Evolutionary conservation across 768 basidiomycete genomes (phyloP).

Genomic region (Rossbeevera mucosa): DNA sequence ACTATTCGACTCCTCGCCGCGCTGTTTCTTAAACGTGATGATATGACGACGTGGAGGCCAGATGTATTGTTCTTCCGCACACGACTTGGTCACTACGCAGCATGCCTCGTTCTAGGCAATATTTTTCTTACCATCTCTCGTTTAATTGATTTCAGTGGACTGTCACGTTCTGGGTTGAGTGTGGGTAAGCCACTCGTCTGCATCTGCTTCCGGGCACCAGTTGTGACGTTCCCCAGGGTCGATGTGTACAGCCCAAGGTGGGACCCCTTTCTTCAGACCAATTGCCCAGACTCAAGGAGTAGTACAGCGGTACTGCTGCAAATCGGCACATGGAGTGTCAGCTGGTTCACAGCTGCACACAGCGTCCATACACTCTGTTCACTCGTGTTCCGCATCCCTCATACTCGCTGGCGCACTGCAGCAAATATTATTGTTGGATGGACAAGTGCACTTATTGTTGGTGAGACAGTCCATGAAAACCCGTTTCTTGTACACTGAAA

Average conservation of each 20-base stretch:
- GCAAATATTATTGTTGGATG: constrained; percentile 49
- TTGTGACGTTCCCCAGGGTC: constrained; percentile 32
- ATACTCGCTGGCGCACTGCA: constrained; percentile 45
- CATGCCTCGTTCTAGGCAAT: constrained; percentile 58
- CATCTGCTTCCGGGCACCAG: background rate
- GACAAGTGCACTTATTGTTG: constrained; percentile 43
- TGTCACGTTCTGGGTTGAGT: constrained; percentile 39
- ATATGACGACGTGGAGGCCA: constrained; percentile 27
- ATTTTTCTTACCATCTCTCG: constrained; percentile 50
- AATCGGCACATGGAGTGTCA: constrained; percentile 47
- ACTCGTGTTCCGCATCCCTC: constrained; percentile 52
- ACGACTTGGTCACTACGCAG: constrained; percentile 66
- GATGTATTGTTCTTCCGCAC: constrained; percentile 67
- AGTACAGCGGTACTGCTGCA: constrained; percentile 52
- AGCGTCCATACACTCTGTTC: constrained; percentile 67
- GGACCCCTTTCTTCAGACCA: background rate
- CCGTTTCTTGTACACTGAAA: background rate
- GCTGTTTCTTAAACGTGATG: constrained; percentile 26
- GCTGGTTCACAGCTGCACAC: constrained; percentile 48
- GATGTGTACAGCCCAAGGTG: constrained; percentile 61
- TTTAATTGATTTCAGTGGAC: constrained; percentile 51
- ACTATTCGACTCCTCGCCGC: constrained; percentile 44
- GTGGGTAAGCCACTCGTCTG: constrained; percentile 36
- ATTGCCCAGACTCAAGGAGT: background rate
- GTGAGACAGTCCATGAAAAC: constrained; percentile 35